Evolutionary conservation across 805 yeast genomes (phyloP).

Genomic region (Candida sakaeoensis): DNA sequence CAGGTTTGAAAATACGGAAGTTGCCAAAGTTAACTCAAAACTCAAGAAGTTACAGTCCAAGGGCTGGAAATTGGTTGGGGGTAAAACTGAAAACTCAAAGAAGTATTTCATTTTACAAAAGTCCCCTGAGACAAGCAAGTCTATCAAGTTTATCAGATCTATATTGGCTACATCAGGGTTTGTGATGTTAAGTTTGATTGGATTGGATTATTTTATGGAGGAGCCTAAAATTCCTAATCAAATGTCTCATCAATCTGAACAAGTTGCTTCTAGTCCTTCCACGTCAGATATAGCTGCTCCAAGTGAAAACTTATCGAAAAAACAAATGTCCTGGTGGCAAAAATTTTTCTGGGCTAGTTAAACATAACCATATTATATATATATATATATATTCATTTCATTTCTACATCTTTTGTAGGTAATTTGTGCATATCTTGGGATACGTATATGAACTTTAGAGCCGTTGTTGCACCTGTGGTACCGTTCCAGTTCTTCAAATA

Average conservation of each 20-base stretch:
- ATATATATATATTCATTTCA: constrained; percentile 1
- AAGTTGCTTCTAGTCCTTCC: not conserved
- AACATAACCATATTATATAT: not conserved
- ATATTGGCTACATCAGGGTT: constrained; percentile 25
- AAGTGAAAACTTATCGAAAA: not conserved
- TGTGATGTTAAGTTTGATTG: constrained; percentile 19
- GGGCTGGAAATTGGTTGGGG: constrained; percentile 56
- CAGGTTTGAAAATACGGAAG: constrained; percentile 30
- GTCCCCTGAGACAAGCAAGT: not conserved
- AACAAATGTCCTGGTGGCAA: constrained; percentile 9
- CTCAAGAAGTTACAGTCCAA: constrained; percentile 41
- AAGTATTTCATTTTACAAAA: constrained; percentile 15
- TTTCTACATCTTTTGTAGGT: constrained; percentile 14
- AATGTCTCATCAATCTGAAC: not conserved
- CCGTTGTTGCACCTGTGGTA: constrained; percentile 69
- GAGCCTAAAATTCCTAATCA: constrained; percentile 3
- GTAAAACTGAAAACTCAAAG: constrained; percentile 25
- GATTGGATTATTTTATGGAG: constrained; percentile 18
- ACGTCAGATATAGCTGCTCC: no score
- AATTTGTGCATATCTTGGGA: constrained; percentile 24
- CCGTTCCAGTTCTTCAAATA: constrained; percentile 76
- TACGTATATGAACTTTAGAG: constrained; percentile 48
- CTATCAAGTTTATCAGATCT: constrained; percentile 15
- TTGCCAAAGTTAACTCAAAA: constrained; percentile 28
- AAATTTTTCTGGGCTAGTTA: constrained; percentile 3